Evolutionary conservation across 192 early-diverging fungal genomes (phyloP).

Genomic region (Bifiguratus adelaidae): DNA sequence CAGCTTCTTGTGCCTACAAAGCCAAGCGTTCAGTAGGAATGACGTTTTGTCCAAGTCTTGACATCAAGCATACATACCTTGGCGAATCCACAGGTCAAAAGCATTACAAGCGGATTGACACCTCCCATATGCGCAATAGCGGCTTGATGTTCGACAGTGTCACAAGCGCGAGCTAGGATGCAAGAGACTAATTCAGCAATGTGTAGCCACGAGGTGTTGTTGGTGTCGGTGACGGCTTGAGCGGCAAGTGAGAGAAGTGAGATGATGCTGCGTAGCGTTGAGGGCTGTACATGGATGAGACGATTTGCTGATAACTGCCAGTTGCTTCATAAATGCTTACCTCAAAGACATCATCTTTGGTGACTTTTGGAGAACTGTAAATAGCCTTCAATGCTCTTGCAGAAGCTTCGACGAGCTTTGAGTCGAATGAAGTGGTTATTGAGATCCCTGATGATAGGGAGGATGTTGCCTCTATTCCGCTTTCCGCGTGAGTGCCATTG

Average conservation of each 20-base stretch:
- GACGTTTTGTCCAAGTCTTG: not conserved
- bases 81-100: slow-evolving; percentile 38
- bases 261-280: slow-evolving; percentile 15
- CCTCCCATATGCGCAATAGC: slow-evolving; percentile 42
- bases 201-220: slow-evolving; percentile 20
- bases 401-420: slow-evolving; percentile 52
- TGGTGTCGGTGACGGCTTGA: slow-evolving; percentile 13
- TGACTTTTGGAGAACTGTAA: slow-evolving; percentile 40
- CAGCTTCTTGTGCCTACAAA: slow-evolving; percentile 55
- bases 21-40: not conserved
- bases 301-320: not conserved
- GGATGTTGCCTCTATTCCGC: not conserved
- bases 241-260: slow-evolving; percentile 28
- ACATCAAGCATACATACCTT: slow-evolving; percentile 17
- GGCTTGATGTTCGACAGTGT: slow-evolving; percentile 47
- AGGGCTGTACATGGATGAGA: not conserved
- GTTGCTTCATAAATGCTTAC: slow-evolving; percentile 13
- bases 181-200: slow-evolving; percentile 55
- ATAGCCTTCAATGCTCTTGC: slow-evolving; percentile 58
- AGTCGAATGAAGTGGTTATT: slow-evolving; percentile 18
- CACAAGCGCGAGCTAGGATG: slow-evolving; percentile 50
- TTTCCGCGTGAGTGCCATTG: too few relatives aligned
- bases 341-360: slow-evolving; percentile 33
- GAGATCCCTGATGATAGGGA: not conserved
- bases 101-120: slow-evolving; percentile 38